These are phyloP conservation scores for Neurospora pannonica DNA, from an alignment of 495 filamentous ascomycete genomes.

Conservation along the genomic window DNA sequence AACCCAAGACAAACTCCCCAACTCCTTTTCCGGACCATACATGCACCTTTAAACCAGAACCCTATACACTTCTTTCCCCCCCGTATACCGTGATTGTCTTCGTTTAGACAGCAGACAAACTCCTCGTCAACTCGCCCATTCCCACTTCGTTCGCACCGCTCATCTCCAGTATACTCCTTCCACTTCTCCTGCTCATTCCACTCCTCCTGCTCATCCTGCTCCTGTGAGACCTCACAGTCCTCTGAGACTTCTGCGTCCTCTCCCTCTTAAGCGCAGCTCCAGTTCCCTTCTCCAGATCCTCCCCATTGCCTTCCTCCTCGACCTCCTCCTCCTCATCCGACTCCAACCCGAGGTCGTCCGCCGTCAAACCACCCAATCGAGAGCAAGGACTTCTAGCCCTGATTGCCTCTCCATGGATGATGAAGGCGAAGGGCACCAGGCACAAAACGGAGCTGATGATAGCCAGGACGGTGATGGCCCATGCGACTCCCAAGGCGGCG, in stretches of 20 bases:
- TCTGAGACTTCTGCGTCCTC: neutral
- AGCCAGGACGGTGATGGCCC: conserved; percentile 19
- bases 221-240: neutral
- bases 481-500: conserved; percentile 12
- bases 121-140: conserved; percentile 2
- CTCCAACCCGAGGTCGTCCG: conserved; percentile 2
- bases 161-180: neutral
- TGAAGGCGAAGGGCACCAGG: conserved; percentile 20
- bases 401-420: conserved; percentile 17
- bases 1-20: neutral
- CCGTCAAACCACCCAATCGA: conserved; percentile 5
- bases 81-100: neutral
- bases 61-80: neutral
- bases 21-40: neutral
- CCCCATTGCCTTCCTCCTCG: neutral
- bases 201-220: neutral
- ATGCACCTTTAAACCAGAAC: neutral
- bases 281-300: neutral
- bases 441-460: conserved; percentile 13
- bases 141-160: neutral
- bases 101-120: conserved; percentile 8
- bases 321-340: neutral
- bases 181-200: neutral
- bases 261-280: neutral
- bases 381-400: conserved; percentile 6